Conservation (phyloP, 1,139 yeast species). For the Taphrina deformans region DNA sequence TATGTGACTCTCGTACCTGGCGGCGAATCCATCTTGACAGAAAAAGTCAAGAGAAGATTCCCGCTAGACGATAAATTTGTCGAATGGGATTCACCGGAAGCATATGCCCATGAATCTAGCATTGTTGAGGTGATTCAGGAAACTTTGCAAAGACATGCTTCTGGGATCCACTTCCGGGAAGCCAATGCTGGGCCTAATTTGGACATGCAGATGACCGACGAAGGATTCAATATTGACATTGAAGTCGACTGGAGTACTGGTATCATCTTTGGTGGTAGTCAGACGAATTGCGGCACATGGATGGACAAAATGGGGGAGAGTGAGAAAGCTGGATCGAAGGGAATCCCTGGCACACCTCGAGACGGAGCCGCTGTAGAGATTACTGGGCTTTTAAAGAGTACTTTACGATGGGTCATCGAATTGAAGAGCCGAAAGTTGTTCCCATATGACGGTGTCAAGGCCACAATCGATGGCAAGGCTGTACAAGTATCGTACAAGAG, state of each 20-base stretch:
- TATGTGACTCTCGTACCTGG: conserved; percentile 67
- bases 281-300: conserved; percentile 96
- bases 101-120: conserved; percentile 69
- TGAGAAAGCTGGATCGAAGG: conserved; percentile 73
- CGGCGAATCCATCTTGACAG: conserved; percentile 67
- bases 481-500: conserved; percentile 53
- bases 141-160: conserved; percentile 79
- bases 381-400: conserved; percentile 80
- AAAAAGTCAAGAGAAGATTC: conserved; percentile 75
- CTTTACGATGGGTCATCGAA: conserved; percentile 73
- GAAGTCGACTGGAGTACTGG: conserved; percentile 89
- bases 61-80: conserved; percentile 85
- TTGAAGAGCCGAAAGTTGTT: conserved; percentile 59
- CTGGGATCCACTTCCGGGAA: conserved; percentile 82
- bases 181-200: conserved; percentile 90
- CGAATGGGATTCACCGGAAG: conserved; percentile 65
- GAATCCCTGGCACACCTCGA: conserved; percentile 94
- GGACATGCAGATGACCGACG: conserved; percentile 89
- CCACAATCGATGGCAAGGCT: conserved; percentile 62
- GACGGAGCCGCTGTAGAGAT: conserved; percentile 97
- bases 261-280: conserved; percentile 85
- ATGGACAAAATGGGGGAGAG: conserved; percentile 99
- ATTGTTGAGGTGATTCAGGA: conserved; percentile 79
- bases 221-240: conserved; percentile 84
- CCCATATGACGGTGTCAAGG: conserved; percentile 48